Percentiles rank a stretch among this genome's conserved stretches.
phyloP scores from a whole-genome alignment of 176 grass and related monocot species.

The Bolboschoenus planiculmis region DNA sequence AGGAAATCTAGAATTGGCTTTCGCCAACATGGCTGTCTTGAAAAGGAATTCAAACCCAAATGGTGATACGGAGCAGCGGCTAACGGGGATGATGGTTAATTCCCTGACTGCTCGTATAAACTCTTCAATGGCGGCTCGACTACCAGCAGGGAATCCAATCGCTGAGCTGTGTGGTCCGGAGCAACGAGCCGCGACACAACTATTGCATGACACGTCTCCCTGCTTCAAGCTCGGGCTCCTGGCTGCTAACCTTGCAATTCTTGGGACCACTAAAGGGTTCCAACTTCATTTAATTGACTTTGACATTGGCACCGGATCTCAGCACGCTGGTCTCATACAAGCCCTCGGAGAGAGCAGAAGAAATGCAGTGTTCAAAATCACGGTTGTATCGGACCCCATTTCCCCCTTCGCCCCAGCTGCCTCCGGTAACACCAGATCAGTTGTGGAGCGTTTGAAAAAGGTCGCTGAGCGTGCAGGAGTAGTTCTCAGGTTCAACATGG shows the following conservation, averaged over 20 bases:
- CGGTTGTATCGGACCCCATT: conserved; percentile 61
- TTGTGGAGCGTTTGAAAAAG: conserved; percentile 42
- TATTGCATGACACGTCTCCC: conserved; percentile 54
- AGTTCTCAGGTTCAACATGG: conserved; percentile 38
- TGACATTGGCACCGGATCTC: conserved; percentile 44
- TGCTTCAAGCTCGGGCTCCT: conserved; percentile 74
- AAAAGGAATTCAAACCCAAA: conserved; percentile 32
- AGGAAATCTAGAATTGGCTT: conserved; percentile 47
- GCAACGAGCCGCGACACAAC: conserved; percentile 37
- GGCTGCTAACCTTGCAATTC: conserved; percentile 61
- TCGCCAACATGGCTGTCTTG: conserved; percentile 31
- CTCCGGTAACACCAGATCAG: not conserved
- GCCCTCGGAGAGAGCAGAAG: conserved; percentile 41
- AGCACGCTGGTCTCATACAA: conserved; percentile 61
- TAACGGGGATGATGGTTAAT: conserved; percentile 61
- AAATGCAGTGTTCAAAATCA: conserved; percentile 41
- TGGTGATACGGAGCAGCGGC: conserved; percentile 67
- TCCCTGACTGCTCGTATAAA: conserved; percentile 52
- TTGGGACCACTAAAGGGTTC: conserved; percentile 35
- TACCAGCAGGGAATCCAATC: conserved; percentile 16
- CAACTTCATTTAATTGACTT: conserved; percentile 78
- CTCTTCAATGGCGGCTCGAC: not conserved
- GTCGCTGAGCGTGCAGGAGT: conserved; percentile 45
- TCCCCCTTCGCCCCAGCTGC: conserved; percentile 45
- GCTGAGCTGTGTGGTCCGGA: conserved; percentile 45